Evolutionary conservation across 1,284 basidiomycete genomes (phyloP).

Genomic region (Takashimella tepidaria): DNA sequence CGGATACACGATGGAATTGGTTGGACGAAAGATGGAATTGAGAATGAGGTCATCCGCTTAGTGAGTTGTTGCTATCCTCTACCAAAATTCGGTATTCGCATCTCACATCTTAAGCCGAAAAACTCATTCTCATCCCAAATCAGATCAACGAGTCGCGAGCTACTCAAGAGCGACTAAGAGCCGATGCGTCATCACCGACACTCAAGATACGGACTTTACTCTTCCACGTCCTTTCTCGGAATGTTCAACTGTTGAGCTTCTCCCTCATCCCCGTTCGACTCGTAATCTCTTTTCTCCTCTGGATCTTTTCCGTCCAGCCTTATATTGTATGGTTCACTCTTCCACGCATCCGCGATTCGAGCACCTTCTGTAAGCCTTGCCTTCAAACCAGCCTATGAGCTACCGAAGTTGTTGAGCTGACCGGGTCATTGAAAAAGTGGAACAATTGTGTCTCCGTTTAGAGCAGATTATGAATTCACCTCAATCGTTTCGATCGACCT

Average conservation of each 20-base stretch:
- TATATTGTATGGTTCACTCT: not conserved
- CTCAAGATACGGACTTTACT: not conserved
- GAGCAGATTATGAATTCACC: slow-evolving; percentile 16
- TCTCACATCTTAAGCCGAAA: too few relatives aligned
- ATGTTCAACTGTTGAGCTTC: not conserved
- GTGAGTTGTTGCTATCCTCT: too few relatives aligned
- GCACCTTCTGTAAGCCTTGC: slow-evolving; percentile 9
- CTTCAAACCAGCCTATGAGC: too few relatives aligned
- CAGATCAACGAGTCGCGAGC: slow-evolving; percentile 2
- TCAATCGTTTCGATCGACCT: slow-evolving; percentile 12
- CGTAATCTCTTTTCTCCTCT: not conserved
- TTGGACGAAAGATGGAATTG: not conserved
- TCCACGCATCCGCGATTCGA: not conserved
- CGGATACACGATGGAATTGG: slow-evolving; percentile 3
- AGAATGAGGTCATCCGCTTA: slow-evolving; percentile 11
- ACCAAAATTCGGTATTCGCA: too few relatives aligned
- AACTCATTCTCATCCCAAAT: too few relatives aligned
- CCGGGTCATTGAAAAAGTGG: too few relatives aligned
- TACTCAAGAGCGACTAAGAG: not conserved
- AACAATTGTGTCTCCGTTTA: slow-evolving; percentile 21
- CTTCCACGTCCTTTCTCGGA: not conserved
- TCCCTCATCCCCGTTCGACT: not conserved
- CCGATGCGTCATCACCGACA: not conserved
- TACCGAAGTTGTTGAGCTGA: not conserved
- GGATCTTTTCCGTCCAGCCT: not conserved